Conservation (phyloP, 2,329 filamentous ascomycete species). For the Microsporum canis region DNA sequence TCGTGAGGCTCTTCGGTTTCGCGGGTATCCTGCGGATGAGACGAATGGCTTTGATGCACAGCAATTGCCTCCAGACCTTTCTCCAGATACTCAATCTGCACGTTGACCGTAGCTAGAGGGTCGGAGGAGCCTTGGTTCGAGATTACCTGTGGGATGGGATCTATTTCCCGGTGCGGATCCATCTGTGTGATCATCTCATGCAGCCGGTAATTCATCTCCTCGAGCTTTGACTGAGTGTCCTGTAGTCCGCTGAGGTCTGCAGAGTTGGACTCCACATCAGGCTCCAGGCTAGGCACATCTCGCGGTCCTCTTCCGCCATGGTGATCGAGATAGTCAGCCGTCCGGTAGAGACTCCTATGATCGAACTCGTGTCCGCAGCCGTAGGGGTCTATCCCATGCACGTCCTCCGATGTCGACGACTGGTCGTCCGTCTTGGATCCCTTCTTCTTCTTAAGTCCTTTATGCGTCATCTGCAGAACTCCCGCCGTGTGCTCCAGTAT, state of each 20-base stretch:
- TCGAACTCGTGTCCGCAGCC: slow-evolving; percentile 54
- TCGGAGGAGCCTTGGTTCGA: slow-evolving; percentile 19
- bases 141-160: slow-evolving; percentile 27
- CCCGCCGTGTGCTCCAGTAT: slow-evolving; percentile 85
- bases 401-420: not conserved
- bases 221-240: slow-evolving; percentile 54
- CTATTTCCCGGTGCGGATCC: slow-evolving; percentile 26
- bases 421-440: slow-evolving; percentile 37
- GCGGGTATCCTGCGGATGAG: slow-evolving; percentile 11
- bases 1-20: slow-evolving; percentile 24
- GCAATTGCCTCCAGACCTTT: slow-evolving; percentile 51
- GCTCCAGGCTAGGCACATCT: slow-evolving; percentile 11
- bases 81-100: slow-evolving; percentile 61
- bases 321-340: slow-evolving; percentile 54
- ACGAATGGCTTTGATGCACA: slow-evolving; percentile 35
- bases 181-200: slow-evolving; percentile 52
- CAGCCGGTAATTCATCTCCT: slow-evolving; percentile 55
- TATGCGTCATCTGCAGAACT: slow-evolving; percentile 82
- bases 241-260: slow-evolving; percentile 41
- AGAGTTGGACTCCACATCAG: slow-evolving; percentile 10
- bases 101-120: slow-evolving; percentile 29
- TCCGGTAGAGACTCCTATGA: slow-evolving; percentile 60
- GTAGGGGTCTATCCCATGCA: not conserved
- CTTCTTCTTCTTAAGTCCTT: slow-evolving; percentile 52
- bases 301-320: slow-evolving; percentile 19